Conservation (phyloP, 1,284 basidiomycete genomes). For the Trichosporon coremiiforme region DNA sequence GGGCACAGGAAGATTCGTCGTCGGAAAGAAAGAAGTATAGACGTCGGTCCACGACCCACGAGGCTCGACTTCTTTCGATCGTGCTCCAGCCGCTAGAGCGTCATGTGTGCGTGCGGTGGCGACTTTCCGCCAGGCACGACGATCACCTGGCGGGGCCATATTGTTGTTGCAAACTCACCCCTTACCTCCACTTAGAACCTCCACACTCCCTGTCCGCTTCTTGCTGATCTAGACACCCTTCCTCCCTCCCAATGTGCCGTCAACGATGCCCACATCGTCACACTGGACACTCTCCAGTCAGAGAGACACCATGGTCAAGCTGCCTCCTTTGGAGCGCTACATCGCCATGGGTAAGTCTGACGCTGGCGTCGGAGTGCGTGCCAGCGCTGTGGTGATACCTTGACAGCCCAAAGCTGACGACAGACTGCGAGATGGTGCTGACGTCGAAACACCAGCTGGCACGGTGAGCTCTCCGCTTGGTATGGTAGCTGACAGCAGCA, state of each 20-base stretch:
- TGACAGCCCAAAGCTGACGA: not conserved
- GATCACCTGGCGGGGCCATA: conserved; percentile 34
- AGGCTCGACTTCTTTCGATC: not conserved
- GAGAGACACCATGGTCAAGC: not conserved
- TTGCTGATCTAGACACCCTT: not conserved
- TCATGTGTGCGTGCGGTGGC: conserved; percentile 6
- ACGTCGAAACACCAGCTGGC: not conserved
- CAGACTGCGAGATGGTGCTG: conserved; percentile 13
- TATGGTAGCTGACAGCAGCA: conserved; percentile 32
- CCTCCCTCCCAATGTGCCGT: not conserved
- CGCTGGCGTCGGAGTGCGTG: not conserved
- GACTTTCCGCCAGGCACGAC: conserved; percentile 20
- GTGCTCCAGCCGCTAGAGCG: not conserved
- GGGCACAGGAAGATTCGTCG: not conserved
- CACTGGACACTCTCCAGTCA: not conserved
- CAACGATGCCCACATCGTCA: not conserved
- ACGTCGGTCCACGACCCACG: no score
- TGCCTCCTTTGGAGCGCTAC: conserved; percentile 8
- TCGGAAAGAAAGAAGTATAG: not conserved
- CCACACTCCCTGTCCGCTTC: not conserved
- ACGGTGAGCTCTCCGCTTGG: not conserved
- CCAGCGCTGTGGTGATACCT: no score
- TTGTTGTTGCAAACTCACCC: not conserved
- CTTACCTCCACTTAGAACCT: not conserved
- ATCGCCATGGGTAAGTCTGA: not conserved